Evolutionary conservation across 768 basidiomycete genomes (phyloP), one percentile per base, ranked within the genome.

Genomic region (Tricholoma hemisulphureum): DNA sequence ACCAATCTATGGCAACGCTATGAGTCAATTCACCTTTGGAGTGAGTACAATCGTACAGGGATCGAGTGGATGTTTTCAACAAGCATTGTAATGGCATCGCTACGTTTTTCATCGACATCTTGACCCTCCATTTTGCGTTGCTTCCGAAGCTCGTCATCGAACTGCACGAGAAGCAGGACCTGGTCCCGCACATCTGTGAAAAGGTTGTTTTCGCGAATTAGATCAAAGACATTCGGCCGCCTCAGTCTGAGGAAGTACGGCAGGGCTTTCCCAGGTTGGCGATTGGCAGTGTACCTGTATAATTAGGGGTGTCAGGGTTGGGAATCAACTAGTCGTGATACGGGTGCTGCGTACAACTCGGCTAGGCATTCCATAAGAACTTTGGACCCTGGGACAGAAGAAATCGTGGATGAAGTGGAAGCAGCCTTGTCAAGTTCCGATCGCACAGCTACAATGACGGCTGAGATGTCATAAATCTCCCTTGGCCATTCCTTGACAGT

Each of bases 21-120:
- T 59, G 16, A 46, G 39, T 6, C 11, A 29, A 11, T 1, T 21
- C 13, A 20, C n/a, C 5, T 29, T 32, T 34, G 11, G 34, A 21
- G 20, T 21, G 3, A 43, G 53, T 18, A 28, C 23, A 23, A 14
- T 77, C 86, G 61, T 56, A 95, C 96, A 4, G 95, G 94, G 67
- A 99, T 98, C 13, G 96, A 96, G 68, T 98, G 92, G 1, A 91
- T 91, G 66, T 98, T 93, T 61, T 98, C 88, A 14, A 98, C 95
- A 24, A 99, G 80, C 55, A 99, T 67, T 29, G 82, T 82, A 58
- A 98, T 93, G 0, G 95, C 95, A 34, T 88, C 83, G 32, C 93
- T 91, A 57, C 86, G 75, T 6, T 73, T 73, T 28, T 76, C 72
- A 20, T 73, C 68, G 5, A 69, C 70, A 20, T 75, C 69, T 26